Conservation (phyloP, 352 stramenopile genomes). For the Globisporangium recalcitrans region DNA sequence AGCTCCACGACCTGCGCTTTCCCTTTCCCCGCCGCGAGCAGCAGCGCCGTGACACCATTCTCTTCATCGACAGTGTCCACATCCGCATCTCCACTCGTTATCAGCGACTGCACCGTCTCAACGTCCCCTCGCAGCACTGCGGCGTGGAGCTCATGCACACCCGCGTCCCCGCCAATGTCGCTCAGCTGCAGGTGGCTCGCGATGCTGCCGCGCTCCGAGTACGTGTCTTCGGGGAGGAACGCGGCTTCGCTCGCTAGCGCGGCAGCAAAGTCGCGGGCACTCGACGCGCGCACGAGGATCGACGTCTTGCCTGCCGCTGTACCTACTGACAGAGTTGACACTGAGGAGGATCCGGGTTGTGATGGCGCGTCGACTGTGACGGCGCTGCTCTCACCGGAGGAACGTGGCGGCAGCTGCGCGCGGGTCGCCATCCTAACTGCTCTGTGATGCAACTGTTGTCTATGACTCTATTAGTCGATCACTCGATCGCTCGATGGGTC, state of each 20-base stretch:
- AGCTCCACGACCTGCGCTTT: conserved; percentile 11
- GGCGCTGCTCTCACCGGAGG: not conserved
- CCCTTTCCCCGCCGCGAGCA: conserved; percentile 16
- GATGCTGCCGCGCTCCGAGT: conserved; percentile 12
- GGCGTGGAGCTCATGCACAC: conserved; percentile 9
- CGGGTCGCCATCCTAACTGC: not conserved
- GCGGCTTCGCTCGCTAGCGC: conserved; percentile 10
- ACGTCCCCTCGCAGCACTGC: conserved; percentile 13
- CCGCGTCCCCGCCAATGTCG: not conserved
- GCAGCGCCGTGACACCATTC: conserved; percentile 15
- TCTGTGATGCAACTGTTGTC: not conserved
- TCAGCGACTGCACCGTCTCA: conserved; percentile 8
- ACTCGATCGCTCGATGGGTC: too few species aligned
- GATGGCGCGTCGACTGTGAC: not conserved
- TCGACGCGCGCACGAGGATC: conserved; percentile 13
- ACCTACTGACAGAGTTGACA: not conserved
- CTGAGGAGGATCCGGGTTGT: not conserved
- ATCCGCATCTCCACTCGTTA: conserved; percentile 7
- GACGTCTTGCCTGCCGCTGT: not conserved
- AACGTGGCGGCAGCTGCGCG: not conserved
- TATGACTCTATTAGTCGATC: not conserved
- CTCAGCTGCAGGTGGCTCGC: conserved; percentile 9
- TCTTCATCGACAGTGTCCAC: conserved; percentile 12
- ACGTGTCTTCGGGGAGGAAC: conserved; percentile 13
- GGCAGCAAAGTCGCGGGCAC: conserved; percentile 16